Base-by-base conservation (phyloP, 495 filamentous ascomycete species). In the Penicillium cosmopolitanum region DNA sequence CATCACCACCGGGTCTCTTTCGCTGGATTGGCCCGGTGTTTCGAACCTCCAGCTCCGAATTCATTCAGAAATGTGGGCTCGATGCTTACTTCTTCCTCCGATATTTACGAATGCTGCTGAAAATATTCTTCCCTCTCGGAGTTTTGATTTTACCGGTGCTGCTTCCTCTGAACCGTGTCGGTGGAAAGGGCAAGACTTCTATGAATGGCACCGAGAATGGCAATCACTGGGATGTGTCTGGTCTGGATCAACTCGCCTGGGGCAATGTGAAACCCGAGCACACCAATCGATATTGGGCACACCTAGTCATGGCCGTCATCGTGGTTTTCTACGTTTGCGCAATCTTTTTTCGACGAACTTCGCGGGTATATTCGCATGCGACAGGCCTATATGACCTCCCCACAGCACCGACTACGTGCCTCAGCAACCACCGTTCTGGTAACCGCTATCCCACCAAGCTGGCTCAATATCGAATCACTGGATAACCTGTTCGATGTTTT, bases 31-130 rank as follows among this genome's bases (percentile, higher is more conserved):
- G 73, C 23, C 81, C 87, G 25, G 82, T 96, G 35, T 90, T 95
- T 74, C 85, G 82, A 67, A 91, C 91, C 55, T 82, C 84, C 48
- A 88, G 92, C 73, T 81, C 89, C n/a, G 91, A 96, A 62, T 89
- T 97, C 68, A 95, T 97, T 59, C 87, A 91, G 40, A 97, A 96
- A 74, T 96, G 92, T 72, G 95, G 95, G 6, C 83, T 98, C 40
- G 95, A 98, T 74, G 94, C 96, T 66, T 98, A 97, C 78, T 96
- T 98, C 74, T 98, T 98, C 76, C 82, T 98, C 1, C 91, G 96
- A 54, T 98, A 96, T 70, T 82, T 98, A 15, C 91, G 94, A 55
- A 95, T 96, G 71, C 84, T 98, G 3, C 83, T 98, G 38, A 89
- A 96, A 67, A 94, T 97, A 59, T 98, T 98, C 66, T 71, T 95